A percentile compares a stretch with the other conserved stretches of the same genome.
These are phyloP conservation scores for Trametopsis cervina DNA, from an alignment of 768 basidiomycete species.

Conservation along the genomic window DNA sequence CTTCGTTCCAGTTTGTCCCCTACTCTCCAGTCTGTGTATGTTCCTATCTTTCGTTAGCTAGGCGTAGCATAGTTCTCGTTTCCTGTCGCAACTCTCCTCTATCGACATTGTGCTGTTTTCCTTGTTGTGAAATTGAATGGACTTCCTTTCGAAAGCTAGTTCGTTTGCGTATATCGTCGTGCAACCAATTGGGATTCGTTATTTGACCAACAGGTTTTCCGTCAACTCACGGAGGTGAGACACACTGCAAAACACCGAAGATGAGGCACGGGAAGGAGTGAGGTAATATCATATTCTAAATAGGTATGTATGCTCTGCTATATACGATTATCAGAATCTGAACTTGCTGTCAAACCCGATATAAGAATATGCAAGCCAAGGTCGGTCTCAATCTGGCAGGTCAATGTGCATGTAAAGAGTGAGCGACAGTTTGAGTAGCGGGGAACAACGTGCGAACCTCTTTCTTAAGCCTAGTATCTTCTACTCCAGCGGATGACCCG, in stretches of 20 bases:
- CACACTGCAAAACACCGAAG: too few relatives aligned
- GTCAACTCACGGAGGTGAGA: too few relatives aligned
- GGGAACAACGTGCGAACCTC: constrained; percentile 37
- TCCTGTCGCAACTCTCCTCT: constrained; percentile 18
- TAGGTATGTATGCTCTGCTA: not conserved
- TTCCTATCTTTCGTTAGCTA: constrained; percentile 8
- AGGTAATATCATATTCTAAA: too few relatives aligned
- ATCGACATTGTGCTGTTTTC: constrained; percentile 14
- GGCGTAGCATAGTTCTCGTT: constrained; percentile 15
- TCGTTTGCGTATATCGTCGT: too few relatives aligned
- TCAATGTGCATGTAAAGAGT: too few relatives aligned
- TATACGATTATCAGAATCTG: not conserved
- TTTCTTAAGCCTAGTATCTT: constrained; percentile 42
- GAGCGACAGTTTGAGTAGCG: too few relatives aligned
- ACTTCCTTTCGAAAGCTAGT: constrained; percentile 4
- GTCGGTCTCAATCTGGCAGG: not conserved
- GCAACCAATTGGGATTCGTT: too few relatives aligned
- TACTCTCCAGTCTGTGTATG: constrained; percentile 16
- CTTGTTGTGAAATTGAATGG: constrained; percentile 14
- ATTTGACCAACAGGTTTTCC: too few relatives aligned
- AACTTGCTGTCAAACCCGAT: not conserved
- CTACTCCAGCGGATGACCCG: constrained; percentile 45
- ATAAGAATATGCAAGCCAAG: not conserved
- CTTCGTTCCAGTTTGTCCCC: constrained; percentile 12
- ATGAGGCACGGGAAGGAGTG: too few relatives aligned